Evolutionary conservation across 2,329 filamentous ascomycete genomes (phyloP), one percentile per base, ranked within the genome.

Genomic region (Hansfordia pulvinata): DNA sequence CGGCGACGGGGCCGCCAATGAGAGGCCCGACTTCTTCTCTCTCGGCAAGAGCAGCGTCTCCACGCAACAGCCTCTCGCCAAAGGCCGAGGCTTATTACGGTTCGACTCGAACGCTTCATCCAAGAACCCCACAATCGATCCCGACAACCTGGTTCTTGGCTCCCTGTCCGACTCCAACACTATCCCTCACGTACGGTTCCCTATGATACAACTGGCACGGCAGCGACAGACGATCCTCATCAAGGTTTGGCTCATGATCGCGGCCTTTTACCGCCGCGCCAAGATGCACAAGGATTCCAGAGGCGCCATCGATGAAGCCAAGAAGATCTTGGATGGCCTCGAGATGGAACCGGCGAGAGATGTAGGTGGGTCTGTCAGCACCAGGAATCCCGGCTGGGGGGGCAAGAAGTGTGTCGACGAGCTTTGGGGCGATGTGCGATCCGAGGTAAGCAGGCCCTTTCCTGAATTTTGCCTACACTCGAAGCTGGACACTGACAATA

Each of bases 161-260:
- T 51, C 55, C 14, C 56, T 61, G 31, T 51, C 61, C 4, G 51
- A 60, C 5, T 54, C 60, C 5, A 56, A 56, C 24, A 45, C 64
- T 6, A 44, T 72, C 22, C 67, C 69, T 1, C 39, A 59, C 10
- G 52, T 73, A 11, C 59, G 67, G 19, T 70, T 74, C 29, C 51
- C 69, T 6, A 64, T 62, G 36, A 63, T 64, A 8, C 63, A 65
- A 37, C 55, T 63, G 34, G 58, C 54, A 36, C 53, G 56, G 17
- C 62, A 63, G 28, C 59, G 66, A 23, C 57, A 52, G 17, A 54
- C 56, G 6, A 57, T 73, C 8, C 48, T 98, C 10, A 60, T 85
- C 12, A 78, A 77, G 37, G 75, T 94, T 17, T 98, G 90, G 90
- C 62, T 94, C 7, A 78, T 90, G 46, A 84, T 94, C 34, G 79